Evolutionary conservation across 352 stramenopile genomes (phyloP).

Genomic region (Phytopythium helicoides): DNA sequence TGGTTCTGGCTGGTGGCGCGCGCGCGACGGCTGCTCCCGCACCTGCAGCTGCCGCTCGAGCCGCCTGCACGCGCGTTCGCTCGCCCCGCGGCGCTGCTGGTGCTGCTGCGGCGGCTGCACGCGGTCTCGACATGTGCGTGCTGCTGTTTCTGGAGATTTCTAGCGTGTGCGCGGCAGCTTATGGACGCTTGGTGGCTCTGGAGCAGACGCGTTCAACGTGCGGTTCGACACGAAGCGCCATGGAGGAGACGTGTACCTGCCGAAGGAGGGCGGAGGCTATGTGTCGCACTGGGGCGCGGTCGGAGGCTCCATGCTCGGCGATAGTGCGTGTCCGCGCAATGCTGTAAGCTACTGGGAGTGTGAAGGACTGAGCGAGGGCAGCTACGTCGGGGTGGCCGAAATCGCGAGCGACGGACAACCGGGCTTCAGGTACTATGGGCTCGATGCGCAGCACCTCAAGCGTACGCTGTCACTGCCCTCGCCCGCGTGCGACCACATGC

Average conservation of each 20-base stretch:
- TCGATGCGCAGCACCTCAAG: constrained; percentile 35
- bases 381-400: constrained; percentile 53
- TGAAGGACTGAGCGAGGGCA: constrained; percentile 53
- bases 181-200: background rate
- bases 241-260: constrained; percentile 44
- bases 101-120: constrained; percentile 47
- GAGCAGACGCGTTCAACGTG: constrained; percentile 42
- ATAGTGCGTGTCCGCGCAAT: constrained; percentile 30
- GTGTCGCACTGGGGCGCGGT: constrained; percentile 39
- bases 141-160: background rate
- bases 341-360: constrained; percentile 74
- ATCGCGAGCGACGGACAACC: constrained; percentile 25
- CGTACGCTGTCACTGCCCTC: constrained; percentile 45
- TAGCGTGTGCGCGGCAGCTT: background rate
- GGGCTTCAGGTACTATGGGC: constrained; percentile 39
- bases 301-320: constrained; percentile 48
- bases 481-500: constrained; percentile 60
- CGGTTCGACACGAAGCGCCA: constrained; percentile 40
- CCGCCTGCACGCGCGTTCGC: constrained; percentile 22
- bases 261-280: constrained; percentile 29
- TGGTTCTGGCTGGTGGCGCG: constrained; percentile 44
- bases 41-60: constrained; percentile 20
- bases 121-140: constrained; percentile 48
- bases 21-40: constrained; percentile 18
- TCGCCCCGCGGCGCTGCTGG: constrained; percentile 33